Evolutionary conservation across 2,329 filamentous ascomycete genomes (phyloP).

Genomic region (Diaporthe vaccinii): DNA sequence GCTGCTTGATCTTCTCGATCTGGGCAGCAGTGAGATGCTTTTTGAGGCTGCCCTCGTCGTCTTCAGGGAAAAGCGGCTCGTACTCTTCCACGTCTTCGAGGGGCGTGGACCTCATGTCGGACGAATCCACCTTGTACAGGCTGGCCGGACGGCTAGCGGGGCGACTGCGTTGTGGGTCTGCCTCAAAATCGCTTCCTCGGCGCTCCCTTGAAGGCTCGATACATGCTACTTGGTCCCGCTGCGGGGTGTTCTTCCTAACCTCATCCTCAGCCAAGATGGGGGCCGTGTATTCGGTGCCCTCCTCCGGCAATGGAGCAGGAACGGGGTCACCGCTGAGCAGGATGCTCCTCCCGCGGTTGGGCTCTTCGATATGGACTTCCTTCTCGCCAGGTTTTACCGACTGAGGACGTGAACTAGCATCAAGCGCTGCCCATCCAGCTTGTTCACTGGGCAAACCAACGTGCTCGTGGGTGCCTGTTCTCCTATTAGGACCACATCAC

Average conservation of each 20-base stretch:
- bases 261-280: constrained; percentile 94
- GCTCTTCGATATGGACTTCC: constrained; percentile 84
- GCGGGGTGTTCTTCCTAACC: constrained; percentile 78
- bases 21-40: constrained; percentile 54
- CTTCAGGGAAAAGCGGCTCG: constrained; percentile 92
- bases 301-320: constrained; percentile 62
- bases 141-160: constrained; percentile 75
- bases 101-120: constrained; percentile 74
- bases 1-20: constrained; percentile 68
- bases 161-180: constrained; percentile 69
- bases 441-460: constrained; percentile 89
- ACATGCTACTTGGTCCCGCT: constrained; percentile 81
- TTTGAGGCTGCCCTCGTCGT: constrained; percentile 66
- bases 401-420: constrained; percentile 77
- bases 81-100: constrained; percentile 94
- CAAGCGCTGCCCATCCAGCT: constrained; percentile 89
- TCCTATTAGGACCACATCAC: constrained; percentile 47
- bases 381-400: constrained; percentile 65
- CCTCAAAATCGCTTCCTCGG: constrained; percentile 70
- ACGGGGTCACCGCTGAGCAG: constrained; percentile 57
- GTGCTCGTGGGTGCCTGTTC: constrained; percentile 72
- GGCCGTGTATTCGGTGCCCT: constrained; percentile 73
- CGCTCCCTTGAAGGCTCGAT: constrained; percentile 80
- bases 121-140: constrained; percentile 69
- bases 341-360: constrained; percentile 59